These are phyloP conservation scores for Phaffomyces antillensis DNA, from an alignment of 805 yeast genomes.

Conservation along the genomic window DNA sequence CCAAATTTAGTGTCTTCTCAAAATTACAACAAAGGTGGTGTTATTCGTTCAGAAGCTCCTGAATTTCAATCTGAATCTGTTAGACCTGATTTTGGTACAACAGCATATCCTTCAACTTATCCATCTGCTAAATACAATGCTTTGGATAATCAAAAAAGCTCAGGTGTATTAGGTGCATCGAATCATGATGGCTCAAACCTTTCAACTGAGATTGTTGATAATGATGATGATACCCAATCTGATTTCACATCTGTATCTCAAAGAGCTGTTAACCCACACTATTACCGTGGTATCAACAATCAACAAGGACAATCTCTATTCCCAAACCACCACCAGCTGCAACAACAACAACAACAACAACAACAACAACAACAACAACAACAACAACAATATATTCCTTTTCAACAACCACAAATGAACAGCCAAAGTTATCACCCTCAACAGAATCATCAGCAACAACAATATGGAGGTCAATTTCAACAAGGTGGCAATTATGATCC, in stretches of 20 bases:
- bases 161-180: slow-evolving; percentile 8
- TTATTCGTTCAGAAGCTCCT: slow-evolving; percentile 18
- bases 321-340: no score
- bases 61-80: slow-evolving; percentile 18
- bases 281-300: slow-evolving; percentile 29
- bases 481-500: neutral
- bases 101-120: slow-evolving; percentile 14
- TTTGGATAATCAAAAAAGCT: neutral
- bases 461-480: neutral
- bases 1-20: slow-evolving; percentile 22
- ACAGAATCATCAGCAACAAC: neutral
- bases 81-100: slow-evolving; percentile 17
- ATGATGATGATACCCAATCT: slow-evolving; percentile 33
- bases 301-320: slow-evolving; percentile 21
- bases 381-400: slow-evolving; percentile 1
- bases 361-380: neutral
- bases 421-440: neutral
- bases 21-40: slow-evolving; percentile 18
- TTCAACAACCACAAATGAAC: neutral
- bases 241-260: slow-evolving; percentile 77
- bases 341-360: slow-evolving; percentile 2
- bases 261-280: slow-evolving; percentile 60
- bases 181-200: slow-evolving; percentile 5
- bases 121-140: slow-evolving; percentile 11
- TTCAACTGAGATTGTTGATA: slow-evolving; percentile 20